A percentile compares a stretch with the other conserved stretches of the same genome.
phyloP scores from a whole-genome alignment of 2,329 filamentous ascomycete species.

The Alternaria rosae region DNA sequence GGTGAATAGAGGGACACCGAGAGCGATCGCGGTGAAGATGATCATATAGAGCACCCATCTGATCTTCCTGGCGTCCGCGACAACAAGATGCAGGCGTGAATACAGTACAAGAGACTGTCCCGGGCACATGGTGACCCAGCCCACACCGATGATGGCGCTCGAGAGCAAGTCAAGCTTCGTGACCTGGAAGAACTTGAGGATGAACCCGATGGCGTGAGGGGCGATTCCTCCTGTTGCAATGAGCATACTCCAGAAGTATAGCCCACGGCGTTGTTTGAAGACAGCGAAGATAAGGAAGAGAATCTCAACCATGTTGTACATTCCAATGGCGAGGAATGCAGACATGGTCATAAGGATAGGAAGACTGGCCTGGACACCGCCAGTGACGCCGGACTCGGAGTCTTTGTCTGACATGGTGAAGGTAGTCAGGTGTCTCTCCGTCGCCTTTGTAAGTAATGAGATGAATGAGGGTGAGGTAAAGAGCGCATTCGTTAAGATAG shows the following conservation, averaged over 20 bases:
- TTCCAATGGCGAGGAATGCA: slow-evolving; percentile 27
- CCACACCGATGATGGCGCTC: slow-evolving; percentile 17
- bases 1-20: slow-evolving; percentile 48
- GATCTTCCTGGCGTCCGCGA: slow-evolving; percentile 50
- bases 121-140: slow-evolving; percentile 66
- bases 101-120: slow-evolving; percentile 67
- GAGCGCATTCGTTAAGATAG: background rate
- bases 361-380: background rate
- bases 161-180: slow-evolving; percentile 26
- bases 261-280: slow-evolving; percentile 54
- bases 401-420: background rate
- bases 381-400: background rate
- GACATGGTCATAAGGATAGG: slow-evolving; percentile 27
- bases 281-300: slow-evolving; percentile 46
- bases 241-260: slow-evolving; percentile 58
- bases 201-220: slow-evolving; percentile 55
- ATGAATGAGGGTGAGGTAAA: background rate
- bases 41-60: slow-evolving; percentile 63
- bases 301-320: slow-evolving; percentile 44
- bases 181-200: slow-evolving; percentile 47
- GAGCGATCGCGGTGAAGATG: slow-evolving; percentile 57
- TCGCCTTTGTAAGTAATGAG: background rate
- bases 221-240: slow-evolving; percentile 52
- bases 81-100: slow-evolving; percentile 65
- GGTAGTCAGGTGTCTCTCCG: background rate